phyloP scores from a whole-genome alignment of 2,329 filamentous ascomycete genomes.

The Verticillium klebahnii region DNA sequence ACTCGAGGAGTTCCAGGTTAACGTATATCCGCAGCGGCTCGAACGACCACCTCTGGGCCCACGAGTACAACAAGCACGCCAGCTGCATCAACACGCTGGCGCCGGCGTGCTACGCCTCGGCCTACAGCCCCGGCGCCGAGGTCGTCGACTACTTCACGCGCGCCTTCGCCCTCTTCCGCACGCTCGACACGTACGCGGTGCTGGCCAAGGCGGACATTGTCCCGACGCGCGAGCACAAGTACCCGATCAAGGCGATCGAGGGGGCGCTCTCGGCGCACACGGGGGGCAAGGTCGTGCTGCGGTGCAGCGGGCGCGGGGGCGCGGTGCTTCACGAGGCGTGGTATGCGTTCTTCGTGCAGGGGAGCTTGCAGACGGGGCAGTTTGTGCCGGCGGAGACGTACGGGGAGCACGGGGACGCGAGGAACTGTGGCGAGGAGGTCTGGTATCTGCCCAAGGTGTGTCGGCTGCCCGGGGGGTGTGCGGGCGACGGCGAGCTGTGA shows the following conservation, averaged over 20 bases:
- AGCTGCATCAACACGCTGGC: slow-evolving; percentile 68
- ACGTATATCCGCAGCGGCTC: slow-evolving; percentile 21
- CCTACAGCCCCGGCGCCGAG: slow-evolving; percentile 36
- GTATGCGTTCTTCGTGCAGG: slow-evolving; percentile 50
- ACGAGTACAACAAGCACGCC: slow-evolving; percentile 69
- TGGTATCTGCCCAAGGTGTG: slow-evolving; percentile 34
- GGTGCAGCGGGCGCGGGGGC: slow-evolving; percentile 30
- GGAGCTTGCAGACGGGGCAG: slow-evolving; percentile 43
- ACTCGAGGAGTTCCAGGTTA: too few relatives aligned
- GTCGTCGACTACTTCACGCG: slow-evolving; percentile 41
- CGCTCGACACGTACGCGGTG: slow-evolving; percentile 36
- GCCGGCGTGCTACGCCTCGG: slow-evolving; percentile 57
- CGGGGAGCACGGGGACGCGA: slow-evolving; percentile 29
- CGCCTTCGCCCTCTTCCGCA: slow-evolving; percentile 35
- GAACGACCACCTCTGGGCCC: slow-evolving; percentile 55
- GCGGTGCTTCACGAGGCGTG: slow-evolving; percentile 45
- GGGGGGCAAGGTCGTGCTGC: slow-evolving; percentile 39
- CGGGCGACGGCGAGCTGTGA: slow-evolving; percentile 6
- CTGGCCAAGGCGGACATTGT: slow-evolving; percentile 31
- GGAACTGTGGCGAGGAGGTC: slow-evolving; percentile 33
- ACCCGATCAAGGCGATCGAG: slow-evolving; percentile 37
- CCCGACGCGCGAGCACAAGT: slow-evolving; percentile 27
- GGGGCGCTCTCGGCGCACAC: slow-evolving; percentile 36
- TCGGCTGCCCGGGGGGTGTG: slow-evolving; percentile 9
- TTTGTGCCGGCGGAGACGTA: slow-evolving; percentile 37